Percentiles rank a stretch among this genome's conserved stretches.
Conservation (phyloP, 2,329 filamentous ascomycete genomes). For the Colletotrichum sp. region DNA sequence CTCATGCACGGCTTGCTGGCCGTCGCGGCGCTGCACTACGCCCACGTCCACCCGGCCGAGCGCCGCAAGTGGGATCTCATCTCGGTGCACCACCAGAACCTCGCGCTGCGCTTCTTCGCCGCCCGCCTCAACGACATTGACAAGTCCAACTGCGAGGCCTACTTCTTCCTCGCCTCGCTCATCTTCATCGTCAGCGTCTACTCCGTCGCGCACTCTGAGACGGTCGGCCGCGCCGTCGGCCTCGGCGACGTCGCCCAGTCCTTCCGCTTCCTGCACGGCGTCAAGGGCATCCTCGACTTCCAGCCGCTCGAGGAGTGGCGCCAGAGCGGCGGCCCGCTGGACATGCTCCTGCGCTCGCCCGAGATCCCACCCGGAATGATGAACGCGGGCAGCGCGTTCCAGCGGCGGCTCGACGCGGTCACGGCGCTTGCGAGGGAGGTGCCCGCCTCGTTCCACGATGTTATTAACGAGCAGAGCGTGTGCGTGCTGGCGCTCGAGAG, state of each 20-base stretch:
- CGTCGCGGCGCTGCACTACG: conserved; percentile 34
- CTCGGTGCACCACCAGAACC: conserved; percentile 37
- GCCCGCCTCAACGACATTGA: conserved; percentile 28
- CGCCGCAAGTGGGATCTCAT: conserved; percentile 27
- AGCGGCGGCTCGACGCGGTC: conserved; percentile 16
- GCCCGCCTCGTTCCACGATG: not conserved
- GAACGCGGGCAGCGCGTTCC: not conserved
- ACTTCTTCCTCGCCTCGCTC: conserved; percentile 35
- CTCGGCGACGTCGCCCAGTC: conserved; percentile 36
- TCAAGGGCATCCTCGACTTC: conserved; percentile 31
- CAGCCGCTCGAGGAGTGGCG: conserved; percentile 26
- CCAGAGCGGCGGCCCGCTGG: conserved; percentile 25
- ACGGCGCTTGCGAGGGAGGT: conserved; percentile 16
- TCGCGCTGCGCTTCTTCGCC: conserved; percentile 34
- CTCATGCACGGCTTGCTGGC: conserved; percentile 37
- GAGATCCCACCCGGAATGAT: not conserved
- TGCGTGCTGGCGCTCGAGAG: conserved; percentile 23
- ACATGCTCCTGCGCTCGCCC: not conserved
- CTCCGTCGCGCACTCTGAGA: conserved; percentile 24
- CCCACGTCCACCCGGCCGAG: conserved; percentile 27
- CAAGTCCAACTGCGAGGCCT: conserved; percentile 34
- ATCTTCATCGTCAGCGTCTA: conserved; percentile 37
- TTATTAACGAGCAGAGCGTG: conserved; percentile 10
- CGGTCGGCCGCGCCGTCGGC: conserved; percentile 16
- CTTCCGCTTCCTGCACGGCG: conserved; percentile 33